Conservation (phyloP, 441 rosid species). For the Adansonia grandidieri region DNA sequence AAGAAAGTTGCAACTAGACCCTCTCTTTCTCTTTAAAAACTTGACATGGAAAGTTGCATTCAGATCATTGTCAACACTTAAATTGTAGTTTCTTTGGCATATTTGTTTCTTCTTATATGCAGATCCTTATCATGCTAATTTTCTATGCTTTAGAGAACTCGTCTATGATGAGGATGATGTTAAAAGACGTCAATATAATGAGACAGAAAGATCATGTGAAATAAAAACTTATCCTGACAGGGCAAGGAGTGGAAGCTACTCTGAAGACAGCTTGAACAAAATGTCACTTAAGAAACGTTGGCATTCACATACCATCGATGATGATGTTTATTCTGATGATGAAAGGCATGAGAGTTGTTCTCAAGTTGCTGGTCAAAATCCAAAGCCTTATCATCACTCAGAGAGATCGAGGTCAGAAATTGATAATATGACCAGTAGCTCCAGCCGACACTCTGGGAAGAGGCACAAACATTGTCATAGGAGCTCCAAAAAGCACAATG, state of each 20-base stretch:
- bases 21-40: conserved; percentile 4
- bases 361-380: conserved; percentile 27
- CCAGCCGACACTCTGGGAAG: conserved; percentile 35
- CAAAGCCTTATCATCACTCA: conserved; percentile 24
- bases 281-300: conserved; percentile 27
- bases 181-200: conserved; percentile 25
- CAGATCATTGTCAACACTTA: background rate
- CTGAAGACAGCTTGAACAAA: conserved; percentile 36
- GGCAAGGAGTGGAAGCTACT: conserved; percentile 35
- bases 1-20: background rate
- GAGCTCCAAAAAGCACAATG: conserved; percentile 34
- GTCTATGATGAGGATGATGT: conserved; percentile 33
- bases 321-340: conserved; percentile 28
- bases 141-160: conserved; percentile 35
- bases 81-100: background rate
- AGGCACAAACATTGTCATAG: conserved; percentile 31
- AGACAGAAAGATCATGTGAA: conserved; percentile 32
- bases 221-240: conserved; percentile 17
- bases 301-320: conserved; percentile 16
- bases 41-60: background rate
- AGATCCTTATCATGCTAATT: background rate
- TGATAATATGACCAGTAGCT: conserved; percentile 45
- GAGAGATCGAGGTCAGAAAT: conserved; percentile 48
- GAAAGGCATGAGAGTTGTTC: conserved; percentile 31
- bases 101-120: background rate